These are phyloP conservation scores for Fomitiporia mediterranea DNA, from an alignment of 1,284 basidiomycete species.

Conservation along the genomic window DNA sequence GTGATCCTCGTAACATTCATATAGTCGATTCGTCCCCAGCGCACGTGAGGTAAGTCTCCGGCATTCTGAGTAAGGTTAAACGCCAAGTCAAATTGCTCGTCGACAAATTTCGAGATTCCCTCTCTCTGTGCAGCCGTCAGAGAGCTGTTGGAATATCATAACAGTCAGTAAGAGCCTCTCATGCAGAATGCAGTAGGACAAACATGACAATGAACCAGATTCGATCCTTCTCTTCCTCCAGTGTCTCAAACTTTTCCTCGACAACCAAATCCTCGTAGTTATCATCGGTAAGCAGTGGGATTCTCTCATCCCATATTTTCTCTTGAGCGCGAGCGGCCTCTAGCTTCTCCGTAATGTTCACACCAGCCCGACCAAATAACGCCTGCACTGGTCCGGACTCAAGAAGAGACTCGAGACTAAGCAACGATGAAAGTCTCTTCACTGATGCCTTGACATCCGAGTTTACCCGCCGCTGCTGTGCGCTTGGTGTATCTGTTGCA, in stretches of 20 bases:
- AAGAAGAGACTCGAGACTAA: conserved; percentile 46
- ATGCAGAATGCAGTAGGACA: conserved; percentile 26
- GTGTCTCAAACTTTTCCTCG: conserved; percentile 52
- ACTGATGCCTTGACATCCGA: background rate
- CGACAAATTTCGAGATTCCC: conserved; percentile 61
- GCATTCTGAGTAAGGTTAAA: conserved; percentile 57
- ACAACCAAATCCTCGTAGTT: conserved; percentile 66
- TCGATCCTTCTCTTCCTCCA: conserved; percentile 59
- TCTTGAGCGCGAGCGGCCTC: conserved; percentile 35
- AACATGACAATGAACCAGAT: conserved; percentile 73
- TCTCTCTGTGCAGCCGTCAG: conserved; percentile 54
- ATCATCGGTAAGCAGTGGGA: conserved; percentile 70
- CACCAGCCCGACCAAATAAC: conserved; percentile 51
- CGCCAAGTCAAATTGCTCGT: conserved; percentile 64
- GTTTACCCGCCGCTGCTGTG: background rate
- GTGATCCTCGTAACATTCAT: conserved; percentile 73
- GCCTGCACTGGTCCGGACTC: conserved; percentile 46
- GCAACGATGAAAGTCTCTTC: conserved; percentile 24
- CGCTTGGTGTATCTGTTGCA: conserved; percentile 11
- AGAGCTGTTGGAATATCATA: conserved; percentile 40
- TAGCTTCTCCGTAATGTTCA: conserved; percentile 63
- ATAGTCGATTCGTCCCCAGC: conserved; percentile 78
- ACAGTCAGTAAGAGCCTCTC: conserved; percentile 9
- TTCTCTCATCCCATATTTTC: conserved; percentile 61
- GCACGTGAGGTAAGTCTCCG: conserved; percentile 64